These are phyloP conservation scores for Corylus avellana DNA, from an alignment of 306 rosid species.

Conservation along the genomic window DNA sequence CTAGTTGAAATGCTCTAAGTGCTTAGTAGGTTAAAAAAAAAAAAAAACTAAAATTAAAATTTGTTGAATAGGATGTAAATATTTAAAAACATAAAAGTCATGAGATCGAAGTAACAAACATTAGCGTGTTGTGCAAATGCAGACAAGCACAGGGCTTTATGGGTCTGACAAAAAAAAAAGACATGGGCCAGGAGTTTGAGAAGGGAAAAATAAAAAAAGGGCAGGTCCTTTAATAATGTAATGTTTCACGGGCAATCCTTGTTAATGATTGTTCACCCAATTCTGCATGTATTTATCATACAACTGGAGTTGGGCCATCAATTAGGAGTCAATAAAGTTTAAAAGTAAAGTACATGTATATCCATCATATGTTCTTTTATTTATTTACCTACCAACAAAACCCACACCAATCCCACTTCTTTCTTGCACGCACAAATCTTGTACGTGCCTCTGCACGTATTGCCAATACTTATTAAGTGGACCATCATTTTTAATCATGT, in stretches of 20 bases:
- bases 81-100: too few species aligned
- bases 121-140: neutral
- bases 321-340: conserved; percentile 5
- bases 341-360: conserved; percentile 7
- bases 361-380: conserved; percentile 8
- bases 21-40: too few species aligned
- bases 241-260: conserved; percentile 16
- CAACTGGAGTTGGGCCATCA: neutral
- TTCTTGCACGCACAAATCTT: neutral
- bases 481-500: neutral
- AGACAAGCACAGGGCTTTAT: conserved; percentile 4
- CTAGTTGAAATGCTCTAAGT: too few species aligned
- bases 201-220: neutral
- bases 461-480: neutral
- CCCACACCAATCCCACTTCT: neutral
- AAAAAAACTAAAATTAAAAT: too few species aligned
- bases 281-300: neutral
- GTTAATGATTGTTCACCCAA: conserved; percentile 26
- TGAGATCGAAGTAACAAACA: too few species aligned
- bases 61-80: too few species aligned
- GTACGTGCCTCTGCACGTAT: neutral
- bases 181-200: neutral
- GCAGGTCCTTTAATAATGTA: conserved; percentile 23
- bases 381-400: conserved; percentile 23
- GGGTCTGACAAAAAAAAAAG: conserved; percentile 6